phyloP scores from a whole-genome alignment of 2,329 filamentous ascomycete genomes.

The Cercospora citrullina region DNA sequence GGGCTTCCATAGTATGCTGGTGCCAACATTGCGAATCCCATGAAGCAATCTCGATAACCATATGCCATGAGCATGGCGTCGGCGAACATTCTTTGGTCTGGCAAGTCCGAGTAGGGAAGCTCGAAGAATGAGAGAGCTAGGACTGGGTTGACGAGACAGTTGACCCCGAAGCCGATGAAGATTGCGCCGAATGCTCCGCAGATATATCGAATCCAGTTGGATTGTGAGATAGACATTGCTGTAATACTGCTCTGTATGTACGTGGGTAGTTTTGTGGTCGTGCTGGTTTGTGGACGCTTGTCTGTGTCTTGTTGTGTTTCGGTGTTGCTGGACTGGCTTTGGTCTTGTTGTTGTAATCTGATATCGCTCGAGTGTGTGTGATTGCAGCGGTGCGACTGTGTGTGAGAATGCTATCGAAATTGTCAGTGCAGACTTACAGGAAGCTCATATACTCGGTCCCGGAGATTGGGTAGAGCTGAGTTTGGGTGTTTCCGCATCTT shows the following conservation, averaged over 20 bases:
- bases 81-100: constrained; percentile 5
- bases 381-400: background rate
- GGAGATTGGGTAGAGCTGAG: background rate
- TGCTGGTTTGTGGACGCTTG: background rate
- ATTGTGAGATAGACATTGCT: constrained; percentile 12
- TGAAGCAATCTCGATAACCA: constrained; percentile 10
- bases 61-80: constrained; percentile 8
- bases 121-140: constrained; percentile 12
- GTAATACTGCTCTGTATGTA: background rate
- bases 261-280: background rate
- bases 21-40: constrained; percentile 5
- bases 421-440: background rate
- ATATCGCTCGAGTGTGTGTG: background rate
- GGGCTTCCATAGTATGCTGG: constrained; percentile 3
- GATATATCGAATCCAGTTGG: constrained; percentile 5
- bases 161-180: constrained; percentile 13
- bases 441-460: constrained; percentile 5
- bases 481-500: background rate
- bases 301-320: background rate
- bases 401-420: background rate
- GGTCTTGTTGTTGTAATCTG: background rate
- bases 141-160: constrained; percentile 5
- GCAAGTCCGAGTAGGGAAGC: constrained; percentile 2
- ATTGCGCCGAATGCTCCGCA: constrained; percentile 9
- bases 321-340: background rate